Base-by-base conservation (phyloP, 768 basidiomycete genomes). In the Suillus ampliporus region DNA sequence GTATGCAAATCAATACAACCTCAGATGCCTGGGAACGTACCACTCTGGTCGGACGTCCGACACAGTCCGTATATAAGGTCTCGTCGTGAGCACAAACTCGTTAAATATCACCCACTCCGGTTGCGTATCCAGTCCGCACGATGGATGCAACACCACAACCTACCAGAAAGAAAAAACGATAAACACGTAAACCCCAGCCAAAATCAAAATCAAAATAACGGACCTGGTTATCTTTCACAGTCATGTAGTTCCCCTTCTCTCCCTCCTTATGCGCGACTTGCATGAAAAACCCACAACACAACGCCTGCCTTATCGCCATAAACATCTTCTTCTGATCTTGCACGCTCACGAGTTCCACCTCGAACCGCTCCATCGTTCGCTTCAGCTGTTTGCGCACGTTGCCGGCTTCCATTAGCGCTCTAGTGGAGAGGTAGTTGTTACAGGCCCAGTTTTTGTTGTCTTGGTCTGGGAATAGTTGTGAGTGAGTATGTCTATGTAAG, bases 271-370 rank as follows among this genome's bases (percentile, higher is more conserved):
- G 94, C 8, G 95, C 97, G 14, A 95, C 87, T 72, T 98, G 96
- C 96, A 97, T 98, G 79, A 98, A 99, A 83, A 93, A 99, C 2
- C 96, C 97, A 68, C 90, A 91, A 6, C 92, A 90, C 23, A 99
- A 82, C 0, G 91, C 90, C 75, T 89, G 89, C 35, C 94, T 86
- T 61, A 99, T 89, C 67, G 89, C 89, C 58, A 79, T 65, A 74
- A 86, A 91, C 66, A 90, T 84, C 72, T 89, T 84, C 72, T 89
- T 83, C 68, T 92, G 86, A 66, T 94, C 90, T 28, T 73, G 74
- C 3, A 86, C 82, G 7, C 89, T 88, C 34, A 95, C 75, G 23
- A 95, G 73, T 35, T 91, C 90, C 37, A 97, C 79, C 62, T 95
- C 94, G 71, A 84, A 92, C 97, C 31, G 31, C 6, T 31, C 31